Conservation (phyloP, 2,329 filamentous ascomycete genomes). For the Sarocladium oryzae region DNA sequence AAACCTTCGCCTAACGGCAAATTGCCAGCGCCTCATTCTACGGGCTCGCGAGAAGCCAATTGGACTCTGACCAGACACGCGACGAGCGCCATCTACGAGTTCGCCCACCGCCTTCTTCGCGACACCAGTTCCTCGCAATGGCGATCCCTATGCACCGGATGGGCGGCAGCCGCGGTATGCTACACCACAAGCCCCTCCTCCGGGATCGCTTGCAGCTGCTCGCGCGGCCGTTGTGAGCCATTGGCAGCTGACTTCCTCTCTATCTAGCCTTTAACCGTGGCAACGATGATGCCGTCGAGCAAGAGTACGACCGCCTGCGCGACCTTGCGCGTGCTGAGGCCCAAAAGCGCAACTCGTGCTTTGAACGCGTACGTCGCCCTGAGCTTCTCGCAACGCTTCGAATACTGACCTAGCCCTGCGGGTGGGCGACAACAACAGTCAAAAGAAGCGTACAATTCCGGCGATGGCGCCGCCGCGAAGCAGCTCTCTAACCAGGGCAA, state of each 20-base stretch:
- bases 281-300: slow-evolving; percentile 61
- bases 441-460: slow-evolving; percentile 72
- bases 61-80: no score
- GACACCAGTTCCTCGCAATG: slow-evolving; percentile 17
- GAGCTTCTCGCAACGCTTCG: background rate
- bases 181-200: slow-evolving; percentile 11
- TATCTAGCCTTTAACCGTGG: slow-evolving; percentile 67
- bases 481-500: slow-evolving; percentile 81
- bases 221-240: background rate
- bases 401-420: background rate
- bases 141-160: slow-evolving; percentile 37
- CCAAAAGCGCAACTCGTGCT: slow-evolving; percentile 69
- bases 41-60: no score
- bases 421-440: slow-evolving; percentile 37
- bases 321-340: slow-evolving; percentile 77
- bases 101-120: background rate
- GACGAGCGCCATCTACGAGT: no score
- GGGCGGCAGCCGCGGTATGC: slow-evolving; percentile 40
- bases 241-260: slow-evolving; percentile 10
- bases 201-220: background rate
- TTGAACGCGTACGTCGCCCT: slow-evolving; percentile 60
- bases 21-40: no score
- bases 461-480: slow-evolving; percentile 80
- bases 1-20: background rate
- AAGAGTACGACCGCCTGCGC: slow-evolving; percentile 87